Conservation (phyloP, 768 basidiomycete genomes). For the Mycena chlorophos region DNA sequence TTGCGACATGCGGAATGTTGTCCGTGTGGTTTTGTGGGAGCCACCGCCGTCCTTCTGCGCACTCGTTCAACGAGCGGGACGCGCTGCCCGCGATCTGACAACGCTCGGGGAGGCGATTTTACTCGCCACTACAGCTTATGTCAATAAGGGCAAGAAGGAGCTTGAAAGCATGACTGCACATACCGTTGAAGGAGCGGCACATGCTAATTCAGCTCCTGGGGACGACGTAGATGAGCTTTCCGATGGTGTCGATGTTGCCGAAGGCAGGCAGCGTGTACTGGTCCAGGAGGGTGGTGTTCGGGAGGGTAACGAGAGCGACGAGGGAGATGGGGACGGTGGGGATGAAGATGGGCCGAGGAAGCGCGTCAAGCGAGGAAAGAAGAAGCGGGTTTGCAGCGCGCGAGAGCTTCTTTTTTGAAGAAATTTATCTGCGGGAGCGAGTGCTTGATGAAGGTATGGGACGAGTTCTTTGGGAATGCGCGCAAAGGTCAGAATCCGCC, state of each 20-base stretch:
- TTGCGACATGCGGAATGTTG: conserved; percentile 19
- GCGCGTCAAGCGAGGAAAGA: background rate
- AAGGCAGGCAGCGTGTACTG: conserved; percentile 3
- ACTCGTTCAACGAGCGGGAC: conserved; percentile 22
- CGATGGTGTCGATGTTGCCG: background rate
- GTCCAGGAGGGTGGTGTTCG: conserved; percentile 9
- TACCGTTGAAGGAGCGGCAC: conserved; percentile 2
- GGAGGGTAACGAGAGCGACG: background rate
- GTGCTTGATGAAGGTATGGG: background rate
- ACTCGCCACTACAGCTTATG: background rate
- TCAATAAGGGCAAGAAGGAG: conserved; percentile 9
- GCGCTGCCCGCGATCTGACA: conserved; percentile 19
- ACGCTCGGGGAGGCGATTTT: conserved; percentile 19
- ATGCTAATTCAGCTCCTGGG: conserved; percentile 3
- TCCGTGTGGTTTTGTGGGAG: conserved; percentile 21
- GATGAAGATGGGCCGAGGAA: conserved; percentile 1
- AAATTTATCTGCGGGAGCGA: background rate
- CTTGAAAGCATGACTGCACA: background rate
- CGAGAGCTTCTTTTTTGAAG: background rate
- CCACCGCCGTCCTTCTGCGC: conserved; percentile 25
- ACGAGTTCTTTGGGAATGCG: background rate
- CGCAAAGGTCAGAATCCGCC: background rate
- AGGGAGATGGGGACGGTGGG: background rate
- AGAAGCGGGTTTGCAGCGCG: background rate
- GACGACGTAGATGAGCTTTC: background rate